These are phyloP conservation scores for Ophiostoma quercus DNA, from an alignment of 2,329 filamentous ascomycete genomes.

Conservation along the genomic window DNA sequence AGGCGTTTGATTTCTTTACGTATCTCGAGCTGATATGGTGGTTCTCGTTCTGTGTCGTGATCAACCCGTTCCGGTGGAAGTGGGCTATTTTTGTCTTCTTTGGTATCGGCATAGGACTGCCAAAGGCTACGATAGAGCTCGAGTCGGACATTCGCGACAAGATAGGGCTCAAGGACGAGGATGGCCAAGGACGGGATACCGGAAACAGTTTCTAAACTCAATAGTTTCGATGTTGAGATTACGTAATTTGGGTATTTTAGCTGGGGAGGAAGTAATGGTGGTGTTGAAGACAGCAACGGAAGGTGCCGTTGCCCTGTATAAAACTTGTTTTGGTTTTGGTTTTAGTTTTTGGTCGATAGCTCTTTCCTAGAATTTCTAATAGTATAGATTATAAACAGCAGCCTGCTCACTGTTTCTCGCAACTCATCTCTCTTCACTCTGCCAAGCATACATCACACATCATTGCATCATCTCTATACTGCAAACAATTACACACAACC, in stretches of 20 bases:
- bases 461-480: neutral
- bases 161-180: conserved; percentile 7
- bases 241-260: neutral
- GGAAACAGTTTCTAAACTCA: conserved; percentile 18
- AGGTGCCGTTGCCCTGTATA: conserved; percentile 5
- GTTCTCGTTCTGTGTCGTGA: conserved; percentile 71
- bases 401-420: neutral
- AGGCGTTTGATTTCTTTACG: conserved; percentile 84
- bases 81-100: conserved; percentile 81
- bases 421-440: neutral
- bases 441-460: neutral
- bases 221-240: neutral
- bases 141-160: conserved; percentile 43
- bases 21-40: conserved; percentile 81
- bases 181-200: conserved; percentile 14
- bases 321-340: neutral
- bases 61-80: conserved; percentile 88
- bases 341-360: neutral
- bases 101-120: conserved; percentile 63
- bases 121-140: conserved; percentile 58
- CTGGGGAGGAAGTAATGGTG: neutral
- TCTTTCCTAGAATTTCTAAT: neutral
- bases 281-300: neutral
- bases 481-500: neutral
- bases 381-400: neutral